A percentile compares a stretch with the other conserved stretches of the same genome.
phyloP scores from a whole-genome alignment of 192 early-diverging fungal genomes.

The Spinellus fusiger region DNA sequence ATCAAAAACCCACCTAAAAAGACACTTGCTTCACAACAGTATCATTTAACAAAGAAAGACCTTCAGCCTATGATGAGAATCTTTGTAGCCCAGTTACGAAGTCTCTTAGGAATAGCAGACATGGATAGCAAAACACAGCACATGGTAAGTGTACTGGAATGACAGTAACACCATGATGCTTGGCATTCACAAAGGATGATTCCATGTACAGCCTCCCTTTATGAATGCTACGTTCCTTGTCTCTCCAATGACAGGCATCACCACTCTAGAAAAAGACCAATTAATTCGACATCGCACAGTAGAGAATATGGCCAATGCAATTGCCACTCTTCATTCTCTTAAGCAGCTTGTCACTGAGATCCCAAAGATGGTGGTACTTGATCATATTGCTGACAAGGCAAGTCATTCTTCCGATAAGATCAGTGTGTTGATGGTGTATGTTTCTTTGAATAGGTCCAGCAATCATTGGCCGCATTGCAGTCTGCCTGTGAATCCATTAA shows the following conservation, averaged over 20 bases:
- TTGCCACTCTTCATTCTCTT: conserved; percentile 75
- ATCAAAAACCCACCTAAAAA: conserved; percentile 58
- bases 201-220: not conserved
- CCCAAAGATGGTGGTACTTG: conserved; percentile 90
- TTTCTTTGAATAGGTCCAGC: conserved; percentile 8
- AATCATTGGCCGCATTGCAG: conserved; percentile 34
- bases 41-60: conserved; percentile 39
- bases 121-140: conserved; percentile 6
- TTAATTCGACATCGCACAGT: conserved; percentile 63
- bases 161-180: not conserved
- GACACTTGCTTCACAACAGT: conserved; percentile 1
- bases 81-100: conserved; percentile 78
- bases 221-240: conserved; percentile 14
- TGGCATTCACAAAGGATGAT: not conserved
- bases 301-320: conserved; percentile 67
- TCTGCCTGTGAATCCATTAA: conserved; percentile 32
- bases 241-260: conserved; percentile 58
- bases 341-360: conserved; percentile 67
- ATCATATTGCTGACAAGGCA: conserved; percentile 61
- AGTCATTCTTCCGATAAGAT: not conserved
- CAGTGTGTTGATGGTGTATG: too few relatives aligned
- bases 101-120: conserved; percentile 74
- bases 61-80: conserved; percentile 72
- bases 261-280: conserved; percentile 77
- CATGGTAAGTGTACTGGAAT: not conserved